Evolutionary conservation across 768 basidiomycete genomes (phyloP), one percentile per base, ranked within the genome.

Genomic region (Kwoniella newhampshirensis): DNA sequence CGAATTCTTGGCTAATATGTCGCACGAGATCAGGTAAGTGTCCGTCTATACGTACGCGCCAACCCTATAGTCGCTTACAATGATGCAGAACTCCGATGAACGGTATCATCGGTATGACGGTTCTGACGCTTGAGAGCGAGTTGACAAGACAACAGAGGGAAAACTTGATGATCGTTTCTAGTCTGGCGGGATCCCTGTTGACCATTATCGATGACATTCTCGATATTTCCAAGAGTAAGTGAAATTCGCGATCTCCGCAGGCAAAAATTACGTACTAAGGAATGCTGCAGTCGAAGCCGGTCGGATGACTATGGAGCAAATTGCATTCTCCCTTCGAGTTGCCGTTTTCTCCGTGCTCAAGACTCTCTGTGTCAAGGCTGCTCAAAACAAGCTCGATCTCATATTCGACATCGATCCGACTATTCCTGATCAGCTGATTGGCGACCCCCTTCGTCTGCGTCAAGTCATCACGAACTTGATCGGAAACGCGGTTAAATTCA

Each of bases 101-200:
- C 73, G 94, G 96, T 71, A 99, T 99, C 76, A 98, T 99, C 65
- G 94, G 94, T n/a, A 92, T 99, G 92, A 99, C 94, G 23, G 92
- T 94, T 77, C 79, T 99, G 55, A 97, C 96, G 9, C 85, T 99
- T 20, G 96, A 99, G 71, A 91, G 88, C 41, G 96, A 99, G 74
- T 78, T 99, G 64, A 96, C 92, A 59, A 79, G 94, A 62, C 88
- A 89, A 36, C 96, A 98, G 77, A 81, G 94, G 59, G 96, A 98
- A 80, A 96, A 92, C 75, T 80, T 99, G 75, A 81, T 96, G 67
- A 85, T 98, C 32, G 96, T 99, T 7, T 93, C 97, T 74, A 91
- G 87, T 60, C 81, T 99, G 75, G 96, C 96, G 0, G 84, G 91
- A 55, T 92, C 89, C 11, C 81, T 99, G 57, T 80, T 99, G 43